These are phyloP conservation scores for Exserohilum rostratum DNA, from an alignment of 2,329 filamentous ascomycete species.

Conservation along the genomic window DNA sequence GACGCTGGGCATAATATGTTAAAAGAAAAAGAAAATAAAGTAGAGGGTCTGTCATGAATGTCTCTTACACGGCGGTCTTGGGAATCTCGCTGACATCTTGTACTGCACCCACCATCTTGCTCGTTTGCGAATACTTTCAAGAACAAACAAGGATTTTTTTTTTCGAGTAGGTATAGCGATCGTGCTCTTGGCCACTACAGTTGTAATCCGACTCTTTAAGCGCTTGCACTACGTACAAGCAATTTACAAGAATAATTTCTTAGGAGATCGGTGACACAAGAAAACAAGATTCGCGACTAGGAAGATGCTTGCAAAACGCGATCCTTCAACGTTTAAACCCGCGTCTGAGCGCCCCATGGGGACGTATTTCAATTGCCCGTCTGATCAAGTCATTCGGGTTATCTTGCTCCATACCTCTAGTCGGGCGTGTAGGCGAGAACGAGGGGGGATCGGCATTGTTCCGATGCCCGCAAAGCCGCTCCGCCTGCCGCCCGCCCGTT, in stretches of 20 bases:
- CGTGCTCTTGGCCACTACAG: too few relatives aligned
- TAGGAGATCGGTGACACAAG: too few relatives aligned
- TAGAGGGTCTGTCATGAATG: not conserved
- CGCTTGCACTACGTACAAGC: too few relatives aligned
- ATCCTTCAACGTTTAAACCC: not conserved
- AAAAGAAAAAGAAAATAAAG: not conserved
- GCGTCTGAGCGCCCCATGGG: not conserved
- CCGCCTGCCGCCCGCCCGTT: not conserved
- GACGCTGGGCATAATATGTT: constrained; percentile 17
- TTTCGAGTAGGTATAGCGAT: not conserved
- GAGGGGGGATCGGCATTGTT: constrained; percentile 29
- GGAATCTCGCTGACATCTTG: not conserved
- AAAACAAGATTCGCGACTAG: too few relatives aligned
- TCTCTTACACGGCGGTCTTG: constrained; percentile 16
- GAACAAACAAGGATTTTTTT: too few relatives aligned
- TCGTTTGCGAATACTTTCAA: not conserved
- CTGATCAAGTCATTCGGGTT: constrained; percentile 26
- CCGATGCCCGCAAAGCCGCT: constrained; percentile 34
- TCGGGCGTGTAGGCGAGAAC: constrained; percentile 13
- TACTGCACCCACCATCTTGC: constrained; percentile 12
- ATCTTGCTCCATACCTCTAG: constrained; percentile 20
- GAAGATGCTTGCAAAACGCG: not conserved
- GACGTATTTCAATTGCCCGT: constrained; percentile 10
- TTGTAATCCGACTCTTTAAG: too few relatives aligned
- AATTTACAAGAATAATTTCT: not conserved